These are phyloP conservation scores for Leptographium wingfieldii DNA, from an alignment of 2,329 filamentous ascomycete genomes.

Conservation along the genomic window DNA sequence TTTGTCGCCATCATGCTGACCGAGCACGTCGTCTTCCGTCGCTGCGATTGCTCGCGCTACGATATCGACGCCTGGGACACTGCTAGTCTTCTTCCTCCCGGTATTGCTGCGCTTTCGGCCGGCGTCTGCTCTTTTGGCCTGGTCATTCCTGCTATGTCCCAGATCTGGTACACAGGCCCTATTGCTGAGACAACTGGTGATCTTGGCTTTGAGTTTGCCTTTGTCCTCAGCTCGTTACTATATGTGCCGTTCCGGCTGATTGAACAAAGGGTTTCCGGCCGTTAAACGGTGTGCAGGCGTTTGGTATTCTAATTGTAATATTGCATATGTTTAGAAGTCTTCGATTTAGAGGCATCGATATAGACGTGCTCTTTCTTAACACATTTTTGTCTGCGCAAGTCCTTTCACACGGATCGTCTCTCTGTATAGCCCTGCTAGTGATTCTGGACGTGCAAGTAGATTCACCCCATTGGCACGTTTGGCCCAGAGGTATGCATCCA, in stretches of 20 bases:
- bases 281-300: background rate
- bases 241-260: conserved; percentile 27
- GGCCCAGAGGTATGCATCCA: too few relatives aligned
- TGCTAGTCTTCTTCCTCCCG: conserved; percentile 14
- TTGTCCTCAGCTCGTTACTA: conserved; percentile 25
- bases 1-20: conserved; percentile 26
- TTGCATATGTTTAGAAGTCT: background rate
- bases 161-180: conserved; percentile 30
- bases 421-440: too few relatives aligned
- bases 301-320: background rate
- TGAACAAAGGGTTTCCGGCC: conserved; percentile 14
- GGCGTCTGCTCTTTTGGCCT: conserved; percentile 14
- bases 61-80: conserved; percentile 15
- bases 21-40: conserved; percentile 17
- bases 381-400: background rate
- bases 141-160: conserved; percentile 28
- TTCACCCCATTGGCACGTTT: too few relatives aligned
- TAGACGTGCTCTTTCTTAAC: background rate
- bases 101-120: conserved; percentile 16
- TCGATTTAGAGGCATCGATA: background rate
- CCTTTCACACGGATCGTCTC: too few relatives aligned
- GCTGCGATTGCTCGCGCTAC: conserved; percentile 12
- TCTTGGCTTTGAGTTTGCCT: conserved; percentile 32
- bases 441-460: too few relatives aligned
- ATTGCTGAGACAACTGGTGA: conserved; percentile 30